Evolutionary conservation across 768 basidiomycete genomes (phyloP).

Genomic region (Pleurotus sapidus): DNA sequence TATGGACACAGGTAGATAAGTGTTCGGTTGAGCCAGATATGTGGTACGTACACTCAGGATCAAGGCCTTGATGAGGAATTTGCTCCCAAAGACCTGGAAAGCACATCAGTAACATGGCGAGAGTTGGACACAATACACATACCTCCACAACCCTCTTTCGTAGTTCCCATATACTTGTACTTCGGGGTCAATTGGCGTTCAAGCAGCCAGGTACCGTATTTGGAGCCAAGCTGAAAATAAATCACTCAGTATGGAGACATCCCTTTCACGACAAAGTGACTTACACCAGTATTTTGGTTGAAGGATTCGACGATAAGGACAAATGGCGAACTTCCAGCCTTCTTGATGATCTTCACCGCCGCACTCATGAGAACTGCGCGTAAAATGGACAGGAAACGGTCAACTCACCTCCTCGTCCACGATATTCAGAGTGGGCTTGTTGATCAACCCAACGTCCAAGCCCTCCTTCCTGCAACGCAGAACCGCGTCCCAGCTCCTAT

Average conservation of each 20-base stretch:
- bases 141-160: constrained; percentile 50
- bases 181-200: constrained; percentile 79
- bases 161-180: constrained; percentile 79
- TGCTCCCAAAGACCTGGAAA: constrained; percentile 70
- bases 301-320: constrained; percentile 84
- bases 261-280: constrained; percentile 10
- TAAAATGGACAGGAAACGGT: neutral
- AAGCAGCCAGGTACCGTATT: constrained; percentile 83
- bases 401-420: constrained; percentile 71
- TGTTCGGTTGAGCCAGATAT: neutral
- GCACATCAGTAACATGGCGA: constrained; percentile 32
- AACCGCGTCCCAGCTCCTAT: constrained; percentile 82
- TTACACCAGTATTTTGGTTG: constrained; percentile 83
- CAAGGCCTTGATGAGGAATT: constrained; percentile 80
- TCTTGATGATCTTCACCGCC: constrained; percentile 50
- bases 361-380: neutral
- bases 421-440: constrained; percentile 81
- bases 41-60: constrained; percentile 60
- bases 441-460: constrained; percentile 79
- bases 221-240: constrained; percentile 62
- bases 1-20: constrained; percentile 15
- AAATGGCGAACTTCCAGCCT: constrained; percentile 72
- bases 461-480: constrained; percentile 68
- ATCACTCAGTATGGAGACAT: neutral
- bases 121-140: neutral